These are phyloP conservation scores for Kwoniella bestiolae DNA, from an alignment of 768 basidiomycete species.

Conservation along the genomic window DNA sequence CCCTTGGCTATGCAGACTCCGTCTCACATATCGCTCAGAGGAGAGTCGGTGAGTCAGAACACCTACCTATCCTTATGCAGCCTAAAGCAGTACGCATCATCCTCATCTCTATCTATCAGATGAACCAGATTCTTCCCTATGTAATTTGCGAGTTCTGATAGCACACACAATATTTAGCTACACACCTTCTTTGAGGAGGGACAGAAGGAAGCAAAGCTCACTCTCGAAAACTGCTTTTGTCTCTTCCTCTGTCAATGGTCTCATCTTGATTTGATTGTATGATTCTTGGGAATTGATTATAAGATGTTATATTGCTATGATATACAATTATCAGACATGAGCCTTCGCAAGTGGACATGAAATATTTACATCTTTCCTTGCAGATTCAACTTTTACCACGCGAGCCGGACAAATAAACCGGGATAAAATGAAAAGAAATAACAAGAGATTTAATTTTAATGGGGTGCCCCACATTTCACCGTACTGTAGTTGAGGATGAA, in stretches of 20 bases:
- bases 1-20: too few relatives aligned
- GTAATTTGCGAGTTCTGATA: conserved; percentile 85
- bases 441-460: not conserved
- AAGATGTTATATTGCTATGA: not conserved
- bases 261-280: conserved; percentile 64
- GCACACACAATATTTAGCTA: not conserved
- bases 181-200: not conserved
- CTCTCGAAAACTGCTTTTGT: conserved; percentile 92
- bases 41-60: too few relatives aligned
- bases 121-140: conserved; percentile 97
- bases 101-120: conserved; percentile 87
- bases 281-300: not conserved
- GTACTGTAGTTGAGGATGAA: not conserved
- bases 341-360: conserved; percentile 5
- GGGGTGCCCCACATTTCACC: conserved; percentile 1
- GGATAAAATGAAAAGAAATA: conserved; percentile 18
- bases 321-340: too few relatives aligned
- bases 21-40: too few relatives aligned
- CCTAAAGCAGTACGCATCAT: conserved; percentile 91
- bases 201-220: conserved; percentile 27
- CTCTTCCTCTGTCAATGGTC: conserved; percentile 95
- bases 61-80: conserved; percentile 78
- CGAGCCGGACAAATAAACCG: conserved; percentile 12
- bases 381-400: conserved; percentile 25
- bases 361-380: conserved; percentile 4